phyloP scores from a whole-genome alignment of 129 eudicot genomes.

The Helichrysum umbraculigerum region DNA sequence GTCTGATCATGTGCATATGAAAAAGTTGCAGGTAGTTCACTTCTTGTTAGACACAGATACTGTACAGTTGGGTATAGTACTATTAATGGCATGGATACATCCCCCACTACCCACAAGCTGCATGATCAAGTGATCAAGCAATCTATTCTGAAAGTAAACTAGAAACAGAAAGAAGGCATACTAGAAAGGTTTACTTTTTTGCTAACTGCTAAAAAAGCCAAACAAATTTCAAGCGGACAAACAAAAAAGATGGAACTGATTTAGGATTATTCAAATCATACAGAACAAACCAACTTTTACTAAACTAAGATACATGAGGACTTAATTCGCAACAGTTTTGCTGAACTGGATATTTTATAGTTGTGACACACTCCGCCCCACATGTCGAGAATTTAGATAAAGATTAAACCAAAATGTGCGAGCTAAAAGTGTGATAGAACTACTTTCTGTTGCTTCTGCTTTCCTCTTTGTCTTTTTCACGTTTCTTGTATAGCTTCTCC shows the following conservation, averaged over 20 bases:
- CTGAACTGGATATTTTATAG: constrained; percentile 1
- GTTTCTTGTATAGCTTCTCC: constrained; percentile 80
- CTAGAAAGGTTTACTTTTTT: background rate
- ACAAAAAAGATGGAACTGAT: constrained; percentile 19
- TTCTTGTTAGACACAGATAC: too few species aligned
- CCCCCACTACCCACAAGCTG: too few species aligned
- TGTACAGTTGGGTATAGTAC: too few species aligned
- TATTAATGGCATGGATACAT: too few species aligned
- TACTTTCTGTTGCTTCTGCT: constrained; percentile 49
- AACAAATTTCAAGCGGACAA: background rate
- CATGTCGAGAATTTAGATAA: constrained; percentile 11
- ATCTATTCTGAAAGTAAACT: too few species aligned
- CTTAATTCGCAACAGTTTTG: constrained; percentile 10
- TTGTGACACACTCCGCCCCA: background rate
- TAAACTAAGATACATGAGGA: constrained; percentile 31
- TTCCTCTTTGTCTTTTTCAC: constrained; percentile 74
- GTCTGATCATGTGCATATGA: too few species aligned
- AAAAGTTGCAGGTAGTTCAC: too few species aligned
- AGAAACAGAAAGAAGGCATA: background rate
- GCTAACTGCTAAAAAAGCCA: background rate
- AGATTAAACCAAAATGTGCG: constrained; percentile 1
- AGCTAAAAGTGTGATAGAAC: background rate
- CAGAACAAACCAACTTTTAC: constrained; percentile 22
- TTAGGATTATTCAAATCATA: constrained; percentile 25
- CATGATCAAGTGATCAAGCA: too few species aligned